Evolutionary conservation across 192 early-diverging fungal genomes (phyloP), one percentile per base, ranked within the genome.

Genomic region (Coemansia sp.): DNA sequence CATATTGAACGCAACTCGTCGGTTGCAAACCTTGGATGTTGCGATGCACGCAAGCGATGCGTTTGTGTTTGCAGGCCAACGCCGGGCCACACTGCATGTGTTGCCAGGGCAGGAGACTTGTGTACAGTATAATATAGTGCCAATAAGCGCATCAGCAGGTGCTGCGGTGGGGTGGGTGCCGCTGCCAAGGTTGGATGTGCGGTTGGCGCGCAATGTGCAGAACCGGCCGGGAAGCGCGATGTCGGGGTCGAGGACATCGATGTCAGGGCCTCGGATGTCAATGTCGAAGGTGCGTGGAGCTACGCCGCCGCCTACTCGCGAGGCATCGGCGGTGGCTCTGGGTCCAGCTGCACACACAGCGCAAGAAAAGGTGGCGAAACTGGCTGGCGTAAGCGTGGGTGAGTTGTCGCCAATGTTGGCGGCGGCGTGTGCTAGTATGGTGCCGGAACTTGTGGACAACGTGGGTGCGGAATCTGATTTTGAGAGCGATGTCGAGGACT

Each of bases 11-110:
- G 53, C 57, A 2, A 74, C 78, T 49, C 61, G 69, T 0, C 14
- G 11, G 22, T 23, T 64, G 48, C 65, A 61, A 35, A 43, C 59
- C 16, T 18, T 81, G 12, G 72, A 71, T 26, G 47, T 60, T 9
- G 43, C 69, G 2, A 68, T 74, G 78, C 78, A 74, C 26, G 78
- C 78, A 1, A 22, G 65, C 4, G 78, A 81, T 1, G 41, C 39
- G 3, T 81, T 81, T 69, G 78, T 74, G 13, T 81, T 74, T 62
- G 57, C 72, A 0, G 78, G 78, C 2, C 69, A 65, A 24, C 78
- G 78, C 13, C 68, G 68, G 1, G 41, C 62, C 0, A 57, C 63
- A 0, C 50, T 81, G 16, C 64, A 47, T 10, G 23, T 81, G 1
- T 20, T 81, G 47, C 78, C 78, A 1, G 73, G 72, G 11, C 51